Base-by-base conservation (phyloP, 768 basidiomycete genomes). In the Agaricus subrufescens region DNA sequence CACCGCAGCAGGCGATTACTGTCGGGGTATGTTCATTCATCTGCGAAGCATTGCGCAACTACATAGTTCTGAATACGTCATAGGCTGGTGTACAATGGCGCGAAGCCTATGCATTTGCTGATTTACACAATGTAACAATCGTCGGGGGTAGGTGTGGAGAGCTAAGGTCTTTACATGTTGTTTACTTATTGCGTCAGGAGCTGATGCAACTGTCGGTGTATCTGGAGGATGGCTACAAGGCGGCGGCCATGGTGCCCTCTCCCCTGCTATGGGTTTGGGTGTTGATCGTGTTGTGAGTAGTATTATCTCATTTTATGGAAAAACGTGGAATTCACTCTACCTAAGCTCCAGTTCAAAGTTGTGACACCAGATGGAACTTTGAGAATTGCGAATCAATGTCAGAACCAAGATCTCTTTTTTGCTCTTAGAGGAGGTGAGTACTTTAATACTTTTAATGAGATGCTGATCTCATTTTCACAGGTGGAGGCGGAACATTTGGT, bases 61-160 rank as follows among this genome's bases (percentile, higher is more conserved):
- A 49, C 10, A 31, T 29, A 50, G 23, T 39, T 23, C 46, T 40
- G 12, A 48, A 2, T 56, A 38, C 31, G 7, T 9, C 42, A 27
- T 52, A 79, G 76, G 76, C 77, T 46, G 77, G 78, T 1, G 69
- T 76, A 4, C 76, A 77, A 54, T 79, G 73, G 73, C 61, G 63
- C 6, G 72, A 78, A 46, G 72, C 74, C 8, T 77, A 75, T 58
- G 64, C 62, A 9, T 79, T 77, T 63, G 78, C 77, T 2, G 75
- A 77, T 30, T 61, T 61, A 2, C 59, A 78, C 52, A 75, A 78
- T 46, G 68, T 79, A 46, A 78, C 76, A 1, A 31, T 80, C 25
- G 75, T 77, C 34, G 77, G 78, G 54, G 77, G 76, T 68, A 59
- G 39, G 39, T 50, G 12, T n/a, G 25, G 29, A 44, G 45, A 46